Evolutionary conservation across 2,329 filamentous ascomycete species (phyloP), one percentile per base, ranked within the genome.

Genomic region (Aspergillus sp.): DNA sequence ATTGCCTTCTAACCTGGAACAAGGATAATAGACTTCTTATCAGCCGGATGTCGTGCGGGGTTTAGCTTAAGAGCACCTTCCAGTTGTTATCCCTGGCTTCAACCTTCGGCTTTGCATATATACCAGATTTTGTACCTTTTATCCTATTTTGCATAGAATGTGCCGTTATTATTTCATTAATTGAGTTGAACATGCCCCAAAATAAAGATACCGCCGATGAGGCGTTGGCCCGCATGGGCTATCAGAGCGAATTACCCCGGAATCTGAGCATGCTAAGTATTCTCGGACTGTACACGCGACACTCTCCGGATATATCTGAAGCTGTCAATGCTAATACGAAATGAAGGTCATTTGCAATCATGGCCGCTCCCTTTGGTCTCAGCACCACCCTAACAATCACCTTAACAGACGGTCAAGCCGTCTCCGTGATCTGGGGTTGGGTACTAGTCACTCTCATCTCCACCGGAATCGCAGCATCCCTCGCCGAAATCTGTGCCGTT

Each of bases 381-480:
- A 80, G 75, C 25, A 86, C 84, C 13, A 87, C 84, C 1, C 72
- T 88, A 52, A 82, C 80, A 67, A 84, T 86, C 61, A 82, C 81
- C 19, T 73, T 88, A 23, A 78, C 78, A 15, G 82, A 87, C 63
- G 85, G 85, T 19, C 81, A 85, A 63, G 76, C 76, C 39, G 84
- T 87, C 13, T 85, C 82, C 20, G 76, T 87, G 37, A 70, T 88
- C 54, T 88, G 81, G 76, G 85, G 85, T 37, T 88, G 79, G 82
- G 75, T 85, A 2, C 65, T 85, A 30, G 78, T 86, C 23, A 82
- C 80, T 3, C 62, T 85, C 33, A 80, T 86, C 55, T 83, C 80
- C 9, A 70, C 81, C 49, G 74, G 73, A 49, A 84, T 86, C 54
- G 82, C 83, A 44, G 79, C 81, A 25, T 84, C 81, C 10, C 70